Percentiles rank a stretch among this genome's conserved stretches.
Conservation (phyloP, 345 rosid species). For the Erysimum cheiranthoides region DNA sequence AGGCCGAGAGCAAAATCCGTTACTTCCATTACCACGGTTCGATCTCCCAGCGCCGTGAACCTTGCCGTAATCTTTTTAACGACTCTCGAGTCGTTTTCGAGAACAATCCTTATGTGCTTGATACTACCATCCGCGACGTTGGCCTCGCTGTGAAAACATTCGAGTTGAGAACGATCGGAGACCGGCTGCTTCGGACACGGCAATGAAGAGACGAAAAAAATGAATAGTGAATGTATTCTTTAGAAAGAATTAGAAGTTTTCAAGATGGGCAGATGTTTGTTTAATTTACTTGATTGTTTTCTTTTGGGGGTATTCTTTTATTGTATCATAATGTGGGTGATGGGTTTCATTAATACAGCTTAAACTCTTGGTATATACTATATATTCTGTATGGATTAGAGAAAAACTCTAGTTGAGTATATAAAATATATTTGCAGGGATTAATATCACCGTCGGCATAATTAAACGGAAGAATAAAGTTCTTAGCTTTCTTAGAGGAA, state of each 20-base stretch:
- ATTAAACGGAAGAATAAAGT: background rate
- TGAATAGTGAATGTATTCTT: constrained; percentile 17
- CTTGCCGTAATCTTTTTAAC: constrained; percentile 66
- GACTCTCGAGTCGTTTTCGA: constrained; percentile 53
- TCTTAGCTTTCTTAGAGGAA: background rate
- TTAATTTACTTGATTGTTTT: constrained; percentile 7
- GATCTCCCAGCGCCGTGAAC: constrained; percentile 72
- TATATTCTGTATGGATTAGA: constrained; percentile 1
- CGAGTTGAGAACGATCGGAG: constrained; percentile 73
- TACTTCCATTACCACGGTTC: constrained; percentile 95
- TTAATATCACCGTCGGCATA: background rate
- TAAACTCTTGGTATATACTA: constrained; percentile 24
- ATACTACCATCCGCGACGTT: constrained; percentile 65
- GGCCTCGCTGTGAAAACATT: constrained; percentile 66
- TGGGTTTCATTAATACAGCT: constrained; percentile 27
- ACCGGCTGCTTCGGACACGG: constrained; percentile 61
- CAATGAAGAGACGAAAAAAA: constrained; percentile 51
- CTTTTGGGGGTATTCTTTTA: constrained; percentile 36
- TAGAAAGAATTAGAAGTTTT: constrained; percentile 17
- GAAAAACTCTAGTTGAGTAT: background rate
- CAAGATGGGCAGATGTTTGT: constrained; percentile 6
- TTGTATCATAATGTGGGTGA: constrained; percentile 36
- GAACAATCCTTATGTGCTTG: constrained; percentile 68
- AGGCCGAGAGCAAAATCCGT: constrained; percentile 58
- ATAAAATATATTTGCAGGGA: background rate